Conservation (phyloP, 2,329 filamentous ascomycete genomes). For the Graphilbum ipis-grandicollis region DNA sequence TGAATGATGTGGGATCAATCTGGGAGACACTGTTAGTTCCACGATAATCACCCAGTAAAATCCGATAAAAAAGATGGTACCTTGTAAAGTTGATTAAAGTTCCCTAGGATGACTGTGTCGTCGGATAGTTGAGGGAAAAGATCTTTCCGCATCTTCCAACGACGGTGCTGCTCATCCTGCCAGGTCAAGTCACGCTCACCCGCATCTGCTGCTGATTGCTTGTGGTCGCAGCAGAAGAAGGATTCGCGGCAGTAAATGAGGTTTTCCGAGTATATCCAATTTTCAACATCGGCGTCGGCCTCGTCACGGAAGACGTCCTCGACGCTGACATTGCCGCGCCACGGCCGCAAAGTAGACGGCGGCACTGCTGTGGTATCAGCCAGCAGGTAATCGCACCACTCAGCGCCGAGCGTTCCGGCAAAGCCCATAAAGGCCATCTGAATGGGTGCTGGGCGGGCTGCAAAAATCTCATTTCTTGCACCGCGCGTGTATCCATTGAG, state of each 20-base stretch:
- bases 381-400: constrained; percentile 96
- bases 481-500: constrained; percentile 96
- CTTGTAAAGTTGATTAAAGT: constrained; percentile 99
- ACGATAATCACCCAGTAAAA: no score
- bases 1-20: constrained; percentile 95
- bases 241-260: constrained; percentile 88
- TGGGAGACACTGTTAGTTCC: constrained; percentile 21
- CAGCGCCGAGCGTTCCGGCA: constrained; percentile 83
- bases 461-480: constrained; percentile 94
- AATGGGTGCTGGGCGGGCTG: constrained; percentile 80
- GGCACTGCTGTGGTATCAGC: constrained; percentile 83
- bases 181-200: constrained; percentile 53
- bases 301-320: constrained; percentile 52
- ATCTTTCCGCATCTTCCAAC: constrained; percentile 88
- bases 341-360: constrained; percentile 60
- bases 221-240: constrained; percentile 96
- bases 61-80: constrained; percentile 17
- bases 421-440: constrained; percentile 99
- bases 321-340: constrained; percentile 56
- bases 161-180: constrained; percentile 63
- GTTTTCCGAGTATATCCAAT: constrained; percentile 95
- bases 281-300: constrained; percentile 48
- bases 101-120: constrained; percentile 79
- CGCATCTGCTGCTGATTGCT: constrained; percentile 58
- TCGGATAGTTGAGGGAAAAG: constrained; percentile 72